Conservation (phyloP, 768 basidiomycete species). For the Suillus ampliporus region DNA sequence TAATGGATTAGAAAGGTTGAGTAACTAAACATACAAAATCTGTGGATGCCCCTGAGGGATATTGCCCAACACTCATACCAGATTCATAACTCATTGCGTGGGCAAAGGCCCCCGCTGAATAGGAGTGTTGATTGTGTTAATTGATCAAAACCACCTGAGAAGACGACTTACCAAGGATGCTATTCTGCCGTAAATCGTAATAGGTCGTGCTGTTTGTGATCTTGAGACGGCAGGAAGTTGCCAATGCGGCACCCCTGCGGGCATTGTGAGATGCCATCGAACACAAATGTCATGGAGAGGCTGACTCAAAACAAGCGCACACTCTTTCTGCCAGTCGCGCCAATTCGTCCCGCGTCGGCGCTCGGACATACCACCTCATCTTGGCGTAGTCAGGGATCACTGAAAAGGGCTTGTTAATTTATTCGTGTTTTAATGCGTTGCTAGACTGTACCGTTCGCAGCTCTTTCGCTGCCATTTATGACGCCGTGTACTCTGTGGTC, state of each 20-base stretch:
- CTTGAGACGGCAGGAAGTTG: slow-evolving; percentile 61
- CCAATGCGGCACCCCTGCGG: slow-evolving; percentile 66
- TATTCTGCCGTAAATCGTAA: slow-evolving; percentile 65
- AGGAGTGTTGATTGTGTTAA: slow-evolving; percentile 12
- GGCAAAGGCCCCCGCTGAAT: slow-evolving; percentile 58
- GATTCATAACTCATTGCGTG: slow-evolving; percentile 51
- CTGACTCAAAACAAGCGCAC: slow-evolving; percentile 74
- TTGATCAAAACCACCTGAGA: slow-evolving; percentile 5
- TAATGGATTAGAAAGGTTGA: slow-evolving; percentile 10
- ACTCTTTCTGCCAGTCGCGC: slow-evolving; percentile 61
- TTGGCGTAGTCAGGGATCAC: slow-evolving; percentile 86
- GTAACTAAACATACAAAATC: slow-evolving; percentile 66
- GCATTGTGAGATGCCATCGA: slow-evolving; percentile 15
- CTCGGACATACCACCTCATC: slow-evolving; percentile 75
- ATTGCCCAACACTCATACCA: slow-evolving; percentile 43
- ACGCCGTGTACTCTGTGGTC: slow-evolving; percentile 81
- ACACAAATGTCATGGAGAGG: slow-evolving; percentile 9
- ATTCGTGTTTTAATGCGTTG: not conserved
- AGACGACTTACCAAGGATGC: slow-evolving; percentile 50
- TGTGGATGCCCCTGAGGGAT: slow-evolving; percentile 63
- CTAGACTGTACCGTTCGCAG: slow-evolving; percentile 62
- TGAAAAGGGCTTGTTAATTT: slow-evolving; percentile 32
- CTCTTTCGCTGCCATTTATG: slow-evolving; percentile 65
- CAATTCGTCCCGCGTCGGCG: slow-evolving; percentile 65
- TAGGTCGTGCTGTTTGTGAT: slow-evolving; percentile 49